Evolutionary conservation across 2,329 filamentous ascomycete species (phyloP).

Genomic region (Penicillium digitatum): DNA sequence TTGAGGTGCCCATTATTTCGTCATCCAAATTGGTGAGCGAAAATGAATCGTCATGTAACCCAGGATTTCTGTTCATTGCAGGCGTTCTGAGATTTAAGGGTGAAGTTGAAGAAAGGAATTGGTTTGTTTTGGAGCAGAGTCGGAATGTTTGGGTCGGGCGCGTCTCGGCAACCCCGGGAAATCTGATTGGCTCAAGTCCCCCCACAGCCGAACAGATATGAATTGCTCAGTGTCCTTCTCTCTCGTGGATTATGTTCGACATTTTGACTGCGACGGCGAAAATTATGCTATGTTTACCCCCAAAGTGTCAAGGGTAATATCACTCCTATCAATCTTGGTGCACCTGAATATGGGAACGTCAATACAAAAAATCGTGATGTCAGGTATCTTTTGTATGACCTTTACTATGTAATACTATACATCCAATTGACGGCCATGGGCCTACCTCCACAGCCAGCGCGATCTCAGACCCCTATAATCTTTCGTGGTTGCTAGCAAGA

Average conservation of each 20-base stretch:
- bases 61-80: conserved; percentile 3
- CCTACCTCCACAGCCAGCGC: background rate
- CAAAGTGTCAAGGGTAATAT: too few relatives aligned
- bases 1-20: conserved; percentile 28
- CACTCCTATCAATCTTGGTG: background rate
- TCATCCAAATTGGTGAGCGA: conserved; percentile 33
- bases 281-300: background rate
- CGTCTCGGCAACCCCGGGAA: conserved; percentile 14
- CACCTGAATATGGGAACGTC: background rate
- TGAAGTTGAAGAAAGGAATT: background rate
- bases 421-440: too few relatives aligned
- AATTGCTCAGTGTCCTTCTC: background rate
- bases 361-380: background rate
- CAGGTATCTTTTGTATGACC: background rate
- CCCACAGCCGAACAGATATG: background rate
- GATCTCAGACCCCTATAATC: background rate
- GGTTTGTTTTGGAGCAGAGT: conserved; percentile 15
- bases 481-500: background rate
- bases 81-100: background rate
- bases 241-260: too few relatives aligned
- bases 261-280: too few relatives aligned
- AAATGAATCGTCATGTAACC: conserved; percentile 3
- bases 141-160: conserved; percentile 14
- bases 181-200: background rate
- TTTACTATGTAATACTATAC: too few relatives aligned